Base-by-base conservation (phyloP, 176 grass and related monocot species). In the Oryza glaberrima region DNA sequence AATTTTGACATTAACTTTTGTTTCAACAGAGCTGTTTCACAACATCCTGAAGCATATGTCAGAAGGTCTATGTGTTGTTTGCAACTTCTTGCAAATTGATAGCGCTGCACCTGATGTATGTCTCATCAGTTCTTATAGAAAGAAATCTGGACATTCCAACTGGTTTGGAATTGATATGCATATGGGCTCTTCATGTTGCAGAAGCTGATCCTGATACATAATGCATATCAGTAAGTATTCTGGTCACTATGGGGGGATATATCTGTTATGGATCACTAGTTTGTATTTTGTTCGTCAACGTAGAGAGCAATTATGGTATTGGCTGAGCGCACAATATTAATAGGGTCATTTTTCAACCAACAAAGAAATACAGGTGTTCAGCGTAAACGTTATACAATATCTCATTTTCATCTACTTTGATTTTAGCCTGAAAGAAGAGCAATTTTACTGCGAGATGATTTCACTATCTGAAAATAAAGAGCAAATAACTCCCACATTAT, bases 41-140 rank as follows among this genome's bases (percentile, higher is more conserved):
- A 88, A 73, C 95, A 98, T 90, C 86, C 90, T 16, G 95, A 98
- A 91, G 92, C 95, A 74, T 98, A 98, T 88, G 95, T 98, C 65
- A 93, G 95, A 80, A 98, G 92, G 75, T 92, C 95, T 19, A 2
- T 30, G 92, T 80, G 7, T 48, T 95, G 61, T 98, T 98, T 90
- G 87, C 92, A 47, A 91, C 95, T 65, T 98, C 95, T 84, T 95
- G 92, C 70, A 90, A 90, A 87, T 81, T 98, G 81, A 70, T 95
- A 75, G 89, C 95, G 80, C 52, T 98, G 88, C 95, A 98, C 80
- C 95, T 92, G 5, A 82, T 91, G 25, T 94, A 86, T 48, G 88
- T 95, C n/a, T 92, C 95, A 49, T 93, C 95, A 65, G 77, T 89
- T 79, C 89, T 98, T 77, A 95, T 95, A 76, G 92, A 98, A 84